Conservation (phyloP, 2,329 filamentous ascomycete genomes). For the Fusarium veterinarium region DNA sequence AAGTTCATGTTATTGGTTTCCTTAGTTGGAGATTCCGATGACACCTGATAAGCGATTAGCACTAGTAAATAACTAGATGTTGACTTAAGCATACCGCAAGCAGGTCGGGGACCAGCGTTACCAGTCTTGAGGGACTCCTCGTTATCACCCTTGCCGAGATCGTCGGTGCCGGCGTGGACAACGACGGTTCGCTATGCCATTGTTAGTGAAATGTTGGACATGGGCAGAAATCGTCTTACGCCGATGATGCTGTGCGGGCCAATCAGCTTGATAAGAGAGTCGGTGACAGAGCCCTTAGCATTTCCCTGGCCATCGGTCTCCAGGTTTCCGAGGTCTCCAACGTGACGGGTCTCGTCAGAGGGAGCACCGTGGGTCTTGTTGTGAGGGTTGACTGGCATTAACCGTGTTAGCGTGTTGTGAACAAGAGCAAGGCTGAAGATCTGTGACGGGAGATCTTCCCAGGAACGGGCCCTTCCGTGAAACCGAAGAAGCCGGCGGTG, state of each 20-base stretch:
- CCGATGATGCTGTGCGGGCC: conserved; percentile 95
- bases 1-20: conserved; percentile 22
- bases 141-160: conserved; percentile 91
- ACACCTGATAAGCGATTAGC: conserved; percentile 67
- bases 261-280: conserved; percentile 93
- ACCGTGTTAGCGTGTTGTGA: conserved; percentile 18
- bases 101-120: conserved; percentile 92
- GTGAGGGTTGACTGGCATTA: conserved; percentile 85
- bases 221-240: conserved; percentile 61
- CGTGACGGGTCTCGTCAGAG: conserved; percentile 85
- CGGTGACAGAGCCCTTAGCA: conserved; percentile 80
- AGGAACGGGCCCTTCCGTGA: not conserved
- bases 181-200: conserved; percentile 86
- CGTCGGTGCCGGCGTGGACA: conserved; percentile 93
- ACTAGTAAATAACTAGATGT: not conserved
- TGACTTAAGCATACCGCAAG: conserved; percentile 77
- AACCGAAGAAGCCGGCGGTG: not conserved
- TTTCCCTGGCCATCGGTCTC: conserved; percentile 94
- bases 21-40: conserved; percentile 85
- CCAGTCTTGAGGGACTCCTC: conserved; percentile 99
- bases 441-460: not conserved
- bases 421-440: not conserved
- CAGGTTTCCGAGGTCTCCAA: conserved; percentile 98
- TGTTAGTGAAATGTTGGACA: conserved; percentile 2
- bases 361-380: conserved; percentile 93